Percentiles rank a stretch among this genome's conserved stretches.
Conservation (phyloP, 768 basidiomycete species). For the Baorangia bicolor region DNA sequence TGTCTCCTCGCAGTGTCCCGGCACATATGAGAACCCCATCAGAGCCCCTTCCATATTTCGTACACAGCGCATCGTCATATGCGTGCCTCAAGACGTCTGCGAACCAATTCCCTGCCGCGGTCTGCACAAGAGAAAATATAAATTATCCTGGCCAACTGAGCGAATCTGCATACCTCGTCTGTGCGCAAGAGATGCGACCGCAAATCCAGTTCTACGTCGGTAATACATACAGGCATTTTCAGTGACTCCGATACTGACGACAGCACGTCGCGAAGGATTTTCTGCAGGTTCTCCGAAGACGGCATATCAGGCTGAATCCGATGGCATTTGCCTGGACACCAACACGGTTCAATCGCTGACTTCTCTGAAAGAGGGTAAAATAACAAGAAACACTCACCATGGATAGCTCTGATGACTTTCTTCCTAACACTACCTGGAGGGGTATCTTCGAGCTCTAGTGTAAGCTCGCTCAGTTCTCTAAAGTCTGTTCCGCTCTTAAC, state of each 20-base stretch:
- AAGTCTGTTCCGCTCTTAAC: slow-evolving; percentile 92
- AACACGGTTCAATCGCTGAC: neutral
- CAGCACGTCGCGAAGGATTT: slow-evolving; percentile 61
- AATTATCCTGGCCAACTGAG: neutral
- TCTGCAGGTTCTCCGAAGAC: slow-evolving; percentile 52
- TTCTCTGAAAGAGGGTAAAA: neutral
- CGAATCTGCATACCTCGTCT: slow-evolving; percentile 49
- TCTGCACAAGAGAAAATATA: slow-evolving; percentile 37
- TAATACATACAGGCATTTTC: slow-evolving; percentile 74
- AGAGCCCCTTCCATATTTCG: slow-evolving; percentile 60
- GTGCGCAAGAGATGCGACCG: slow-evolving; percentile 75
- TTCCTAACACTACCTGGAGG: slow-evolving; percentile 62
- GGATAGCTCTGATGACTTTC: slow-evolving; percentile 60
- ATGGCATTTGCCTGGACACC: slow-evolving; percentile 60
- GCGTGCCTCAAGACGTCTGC: slow-evolving; percentile 82
- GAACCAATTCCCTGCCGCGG: slow-evolving; percentile 77
- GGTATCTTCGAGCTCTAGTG: slow-evolving; percentile 57
- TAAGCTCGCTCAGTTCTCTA: slow-evolving; percentile 77
- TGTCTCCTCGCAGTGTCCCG: slow-evolving; percentile 85
- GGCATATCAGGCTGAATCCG: slow-evolving; percentile 56
- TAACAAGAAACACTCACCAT: slow-evolving; percentile 42
- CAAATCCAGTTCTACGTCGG: slow-evolving; percentile 65
- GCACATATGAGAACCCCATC: slow-evolving; percentile 82
- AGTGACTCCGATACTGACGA: slow-evolving; percentile 67
- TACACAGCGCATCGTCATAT: slow-evolving; percentile 68